These are phyloP conservation scores for Ceratocystis eucalypticola DNA, from an alignment of 2,329 filamentous ascomycete genomes.

Conservation along the genomic window DNA sequence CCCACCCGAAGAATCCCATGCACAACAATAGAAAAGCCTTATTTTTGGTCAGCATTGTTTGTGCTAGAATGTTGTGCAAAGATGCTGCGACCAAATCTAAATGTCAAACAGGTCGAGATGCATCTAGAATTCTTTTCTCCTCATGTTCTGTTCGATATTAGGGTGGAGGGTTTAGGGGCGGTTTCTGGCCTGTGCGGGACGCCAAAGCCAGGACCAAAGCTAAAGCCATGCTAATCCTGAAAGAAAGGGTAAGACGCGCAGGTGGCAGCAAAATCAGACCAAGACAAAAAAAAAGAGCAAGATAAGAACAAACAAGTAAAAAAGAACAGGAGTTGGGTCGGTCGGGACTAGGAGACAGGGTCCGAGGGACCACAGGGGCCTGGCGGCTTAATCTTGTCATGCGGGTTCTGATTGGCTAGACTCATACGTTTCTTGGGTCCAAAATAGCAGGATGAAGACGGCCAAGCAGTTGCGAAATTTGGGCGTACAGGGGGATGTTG, in stretches of 20 bases:
- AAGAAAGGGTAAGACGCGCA: background rate
- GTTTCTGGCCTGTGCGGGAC: background rate
- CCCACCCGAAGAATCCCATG: background rate
- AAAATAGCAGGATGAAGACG: background rate
- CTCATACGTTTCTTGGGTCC: background rate
- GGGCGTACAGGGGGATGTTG: background rate
- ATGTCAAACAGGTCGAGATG: background rate
- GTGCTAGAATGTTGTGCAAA: background rate
- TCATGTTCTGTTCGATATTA: no score
- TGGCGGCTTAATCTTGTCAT: background rate
- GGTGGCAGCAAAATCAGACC: background rate
- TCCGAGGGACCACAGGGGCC: background rate
- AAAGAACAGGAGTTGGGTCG: background rate
- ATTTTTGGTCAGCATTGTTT: background rate
- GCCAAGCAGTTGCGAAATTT: constrained; percentile 1
- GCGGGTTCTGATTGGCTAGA: background rate
- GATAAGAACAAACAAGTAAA: background rate
- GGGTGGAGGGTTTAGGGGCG: no score
- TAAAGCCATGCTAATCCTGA: background rate
- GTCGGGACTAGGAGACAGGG: background rate
- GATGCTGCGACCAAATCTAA: background rate
- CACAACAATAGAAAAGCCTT: background rate
- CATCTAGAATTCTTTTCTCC: no score
- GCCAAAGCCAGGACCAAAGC: background rate
- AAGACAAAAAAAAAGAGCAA: background rate